These are phyloP conservation scores for Cryphonectria parasitica DNA, from an alignment of 2,329 filamentous ascomycete species.

Conservation along the genomic window DNA sequence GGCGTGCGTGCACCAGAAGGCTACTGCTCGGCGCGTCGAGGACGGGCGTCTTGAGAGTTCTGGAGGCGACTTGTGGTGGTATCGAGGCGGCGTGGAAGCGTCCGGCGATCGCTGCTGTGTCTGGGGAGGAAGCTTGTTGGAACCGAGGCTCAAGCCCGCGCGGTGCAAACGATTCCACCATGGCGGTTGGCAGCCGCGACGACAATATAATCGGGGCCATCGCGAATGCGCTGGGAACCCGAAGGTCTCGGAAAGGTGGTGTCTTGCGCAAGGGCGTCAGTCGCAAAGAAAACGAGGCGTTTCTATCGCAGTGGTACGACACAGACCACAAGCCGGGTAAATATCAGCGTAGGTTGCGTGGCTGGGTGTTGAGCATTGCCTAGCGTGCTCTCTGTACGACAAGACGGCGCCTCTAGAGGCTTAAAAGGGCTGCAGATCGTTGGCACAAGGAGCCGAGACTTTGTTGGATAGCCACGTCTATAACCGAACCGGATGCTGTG, in stretches of 20 bases:
- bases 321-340: neutral
- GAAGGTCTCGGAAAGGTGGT: neutral
- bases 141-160: constrained; percentile 18
- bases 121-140: constrained; percentile 13
- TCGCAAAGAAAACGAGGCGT: constrained; percentile 2
- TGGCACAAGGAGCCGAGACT: neutral
- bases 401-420: neutral
- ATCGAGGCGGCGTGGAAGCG: constrained; percentile 16
- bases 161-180: constrained; percentile 8
- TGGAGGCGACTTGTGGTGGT: constrained; percentile 12
- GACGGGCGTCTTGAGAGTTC: constrained; percentile 15
- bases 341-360: constrained; percentile 17
- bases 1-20: constrained; percentile 28
- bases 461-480: constrained; percentile 6
- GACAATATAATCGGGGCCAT: constrained; percentile 25
- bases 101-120: constrained; percentile 9
- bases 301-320: neutral
- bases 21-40: constrained; percentile 28
- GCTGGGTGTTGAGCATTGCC: constrained; percentile 20
- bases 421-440: neutral
- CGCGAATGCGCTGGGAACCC: constrained; percentile 12
- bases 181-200: constrained; percentile 18
- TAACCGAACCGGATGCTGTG: neutral
- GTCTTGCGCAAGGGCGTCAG: neutral
- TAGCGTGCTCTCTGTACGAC: constrained; percentile 14